phyloP scores from a whole-genome alignment of 768 basidiomycete species.

The Gloeostereum incarnatum region DNA sequence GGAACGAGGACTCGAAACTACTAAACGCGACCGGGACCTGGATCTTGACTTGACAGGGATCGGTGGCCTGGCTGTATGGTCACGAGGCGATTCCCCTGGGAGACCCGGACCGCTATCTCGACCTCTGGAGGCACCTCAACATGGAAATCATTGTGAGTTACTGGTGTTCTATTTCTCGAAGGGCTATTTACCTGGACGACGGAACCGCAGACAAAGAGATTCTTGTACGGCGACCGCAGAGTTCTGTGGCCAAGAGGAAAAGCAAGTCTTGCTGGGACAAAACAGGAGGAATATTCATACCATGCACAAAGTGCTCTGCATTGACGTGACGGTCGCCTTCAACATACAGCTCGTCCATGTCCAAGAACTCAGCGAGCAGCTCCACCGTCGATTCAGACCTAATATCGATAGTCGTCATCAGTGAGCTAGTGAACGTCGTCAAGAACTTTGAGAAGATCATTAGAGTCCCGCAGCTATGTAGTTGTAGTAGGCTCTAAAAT shows the following conservation, averaged over 20 bases:
- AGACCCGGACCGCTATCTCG: no score
- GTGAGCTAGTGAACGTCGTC: constrained; percentile 77
- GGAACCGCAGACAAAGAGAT: constrained; percentile 74
- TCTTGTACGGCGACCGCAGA: constrained; percentile 88
- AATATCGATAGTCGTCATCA: constrained; percentile 91
- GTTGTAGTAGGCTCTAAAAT: no score
- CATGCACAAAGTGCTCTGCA: constrained; percentile 93
- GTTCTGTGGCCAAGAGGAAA: constrained; percentile 44
- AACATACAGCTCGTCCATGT: constrained; percentile 54
- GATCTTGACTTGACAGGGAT: constrained; percentile 10
- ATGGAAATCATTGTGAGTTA: constrained; percentile 55
- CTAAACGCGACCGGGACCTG: no score
- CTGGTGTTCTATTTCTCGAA: no score
- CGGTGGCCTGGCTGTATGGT: no score
- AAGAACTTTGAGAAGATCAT: constrained; percentile 66
- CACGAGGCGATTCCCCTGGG: no score
- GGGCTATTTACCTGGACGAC: constrained; percentile 66
- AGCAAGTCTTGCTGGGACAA: constrained; percentile 1
- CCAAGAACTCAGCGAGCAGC: constrained; percentile 80
- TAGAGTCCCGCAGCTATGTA: no score
- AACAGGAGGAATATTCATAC: constrained; percentile 28
- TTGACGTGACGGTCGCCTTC: constrained; percentile 53
- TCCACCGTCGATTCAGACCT: constrained; percentile 84
- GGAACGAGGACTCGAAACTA: no score
- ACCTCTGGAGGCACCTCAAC: no score